Evolutionary conservation across 192 early-diverging fungal species (phyloP).

Genomic region (Cetraspora pellucida): DNA sequence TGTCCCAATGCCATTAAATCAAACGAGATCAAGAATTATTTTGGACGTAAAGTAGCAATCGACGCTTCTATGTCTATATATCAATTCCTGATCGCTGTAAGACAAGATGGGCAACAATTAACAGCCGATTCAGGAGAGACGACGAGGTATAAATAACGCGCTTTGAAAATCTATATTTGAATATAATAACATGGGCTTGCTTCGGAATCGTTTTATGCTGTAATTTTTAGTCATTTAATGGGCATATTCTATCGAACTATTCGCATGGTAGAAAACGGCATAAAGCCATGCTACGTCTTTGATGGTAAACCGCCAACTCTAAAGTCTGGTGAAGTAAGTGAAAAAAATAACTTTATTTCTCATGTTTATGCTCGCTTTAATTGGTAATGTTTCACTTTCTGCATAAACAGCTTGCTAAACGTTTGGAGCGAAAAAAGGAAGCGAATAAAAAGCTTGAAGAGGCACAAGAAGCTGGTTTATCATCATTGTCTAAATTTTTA

Average conservation of each 20-base stretch:
- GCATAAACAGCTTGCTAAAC: conserved; percentile 64
- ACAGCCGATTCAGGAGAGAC: conserved; percentile 89
- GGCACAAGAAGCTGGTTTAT: conserved; percentile 66
- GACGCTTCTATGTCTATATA: conserved; percentile 98
- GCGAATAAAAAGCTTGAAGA: conserved; percentile 70
- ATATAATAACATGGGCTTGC: too few relatives aligned
- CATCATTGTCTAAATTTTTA: not conserved
- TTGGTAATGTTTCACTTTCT: not conserved
- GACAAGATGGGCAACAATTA: conserved; percentile 88
- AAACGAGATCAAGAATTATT: conserved; percentile 85
- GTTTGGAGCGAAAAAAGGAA: conserved; percentile 70
- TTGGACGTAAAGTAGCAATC: conserved; percentile 94
- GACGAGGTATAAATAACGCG: conserved; percentile 62
- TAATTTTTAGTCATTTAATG: conserved; percentile 79
- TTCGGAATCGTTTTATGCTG: not conserved
- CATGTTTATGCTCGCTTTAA: conserved; percentile 5
- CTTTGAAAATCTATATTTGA: too few relatives aligned
- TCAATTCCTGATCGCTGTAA: conserved; percentile 97
- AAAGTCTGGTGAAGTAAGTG: conserved; percentile 83
- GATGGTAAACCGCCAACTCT: conserved; percentile 95
- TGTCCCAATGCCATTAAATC: conserved; percentile 82
- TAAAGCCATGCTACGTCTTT: conserved; percentile 97
- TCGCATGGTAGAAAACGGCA: conserved; percentile 94
- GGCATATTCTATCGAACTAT: conserved; percentile 97
- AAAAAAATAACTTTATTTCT: not conserved